Base-by-base conservation (phyloP, 2,329 filamentous ascomycete species). In the Fusarium zealandicum region DNA sequence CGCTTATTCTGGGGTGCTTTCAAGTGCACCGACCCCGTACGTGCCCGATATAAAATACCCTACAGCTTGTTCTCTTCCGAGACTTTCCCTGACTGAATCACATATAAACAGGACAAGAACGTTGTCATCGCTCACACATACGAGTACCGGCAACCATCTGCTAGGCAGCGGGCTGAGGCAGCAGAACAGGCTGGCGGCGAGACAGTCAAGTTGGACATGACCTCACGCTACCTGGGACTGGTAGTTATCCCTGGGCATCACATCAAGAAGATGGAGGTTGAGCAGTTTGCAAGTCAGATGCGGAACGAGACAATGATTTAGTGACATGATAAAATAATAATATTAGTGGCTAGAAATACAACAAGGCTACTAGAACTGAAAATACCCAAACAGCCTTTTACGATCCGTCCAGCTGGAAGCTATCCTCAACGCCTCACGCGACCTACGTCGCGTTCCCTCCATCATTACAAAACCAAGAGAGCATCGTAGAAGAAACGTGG, bases 11-110 rank as follows among this genome's bases (percentile, higher is more conserved):
- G 92, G 49, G 95, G 95, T 16, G 82, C 87, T 60, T 90, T 99
- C 76, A 97, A 96, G 75, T 99, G 95, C 78, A 97, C 93, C 25
- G 95, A 99, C 78, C 86, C 89, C 54, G 92, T 96, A 77, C 43
- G 83, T 80, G 31, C 17, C 17, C 30, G 10, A 31, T 36, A 28
- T 13, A 22, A 1, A 20, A 44, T 61, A 54, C 59, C 47, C 35
- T 54, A 37, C 40, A 54, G 41, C 17, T 16, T 30, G 18, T 30
- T 32, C 14, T 17, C 17, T 13, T 14, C 18, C 20, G 8, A 12
- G 8, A 4, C 6, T 6, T 17, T 31, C 25, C 28, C 22, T 27
- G 10, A 36, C 46, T 54, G 11, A 49, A 31, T 36, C 9, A 36
- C 58, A 31, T 38, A 27, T 18, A 20, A 6, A 22, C 64, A 96